These are phyloP conservation scores for Dioszegia hungarica DNA, from an alignment of 768 basidiomycete species.

Conservation along the genomic window DNA sequence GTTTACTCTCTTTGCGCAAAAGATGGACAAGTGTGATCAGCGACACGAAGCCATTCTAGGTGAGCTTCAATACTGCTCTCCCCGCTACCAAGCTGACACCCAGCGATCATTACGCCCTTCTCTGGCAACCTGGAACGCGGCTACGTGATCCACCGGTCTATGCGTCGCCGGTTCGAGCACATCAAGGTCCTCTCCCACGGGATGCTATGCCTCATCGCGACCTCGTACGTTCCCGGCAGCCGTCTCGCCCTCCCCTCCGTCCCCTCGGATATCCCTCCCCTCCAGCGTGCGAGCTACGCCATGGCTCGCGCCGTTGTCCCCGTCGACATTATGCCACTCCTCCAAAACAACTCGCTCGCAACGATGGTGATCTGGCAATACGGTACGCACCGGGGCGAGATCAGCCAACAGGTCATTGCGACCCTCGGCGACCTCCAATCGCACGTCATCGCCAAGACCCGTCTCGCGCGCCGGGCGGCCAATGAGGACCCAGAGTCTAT, in stretches of 20 bases:
- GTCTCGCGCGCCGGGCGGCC: not conserved
- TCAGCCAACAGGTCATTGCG: conserved; percentile 19
- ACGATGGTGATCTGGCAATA: conserved; percentile 26
- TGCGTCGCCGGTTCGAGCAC: conserved; percentile 26
- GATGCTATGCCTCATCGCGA: conserved; percentile 29
- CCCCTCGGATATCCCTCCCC: conserved; percentile 11
- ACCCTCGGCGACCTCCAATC: conserved; percentile 14
- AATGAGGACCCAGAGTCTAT: not conserved
- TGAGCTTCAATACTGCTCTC: too few species aligned
- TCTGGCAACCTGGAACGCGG: conserved; percentile 22
- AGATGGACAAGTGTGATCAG: conserved; percentile 21
- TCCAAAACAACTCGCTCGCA: conserved; percentile 13
- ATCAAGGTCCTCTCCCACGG: conserved; percentile 26
- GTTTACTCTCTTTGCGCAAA: conserved; percentile 14
- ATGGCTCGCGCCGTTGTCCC: conserved; percentile 24
- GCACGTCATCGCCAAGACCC: not conserved
- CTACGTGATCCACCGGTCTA: conserved; percentile 24
- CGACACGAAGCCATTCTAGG: conserved; percentile 20
- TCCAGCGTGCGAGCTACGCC: conserved; percentile 17
- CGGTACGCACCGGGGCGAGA: conserved; percentile 25
- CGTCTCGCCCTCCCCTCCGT: conserved; percentile 20
- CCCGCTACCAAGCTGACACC: not conserved
- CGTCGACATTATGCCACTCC: conserved; percentile 24
- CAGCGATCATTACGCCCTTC: conserved; percentile 3
- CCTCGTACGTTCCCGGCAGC: conserved; percentile 24